Evolutionary conservation across 495 filamentous ascomycete genomes (phyloP).

Genomic region (Talaromyces nanjingensis): DNA sequence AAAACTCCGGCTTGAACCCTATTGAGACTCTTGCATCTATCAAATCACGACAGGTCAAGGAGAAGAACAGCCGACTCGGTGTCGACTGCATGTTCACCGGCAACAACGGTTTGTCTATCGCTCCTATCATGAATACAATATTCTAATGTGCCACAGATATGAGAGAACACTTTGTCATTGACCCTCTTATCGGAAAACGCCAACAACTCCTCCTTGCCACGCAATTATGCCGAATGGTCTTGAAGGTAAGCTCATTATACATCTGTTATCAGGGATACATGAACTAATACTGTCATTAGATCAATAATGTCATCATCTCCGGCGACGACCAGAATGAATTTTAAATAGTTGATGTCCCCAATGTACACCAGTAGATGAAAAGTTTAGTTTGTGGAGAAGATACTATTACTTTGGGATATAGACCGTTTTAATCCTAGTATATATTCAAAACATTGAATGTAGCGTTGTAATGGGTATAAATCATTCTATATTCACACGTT

Average conservation of each 20-base stretch:
- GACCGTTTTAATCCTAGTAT: neutral
- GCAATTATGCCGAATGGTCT: conserved; percentile 97
- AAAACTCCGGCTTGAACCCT: conserved; percentile 93
- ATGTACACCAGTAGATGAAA: conserved; percentile 44
- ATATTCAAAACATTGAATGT: neutral
- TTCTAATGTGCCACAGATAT: conserved; percentile 52
- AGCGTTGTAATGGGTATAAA: neutral
- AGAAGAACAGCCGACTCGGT: conserved; percentile 75
- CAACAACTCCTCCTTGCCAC: conserved; percentile 94
- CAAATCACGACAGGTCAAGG: conserved; percentile 92
- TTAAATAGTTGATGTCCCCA: conserved; percentile 37
- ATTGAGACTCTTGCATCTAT: conserved; percentile 92
- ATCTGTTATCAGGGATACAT: too few species aligned
- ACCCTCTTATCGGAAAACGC: conserved; percentile 94
- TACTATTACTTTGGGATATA: neutral
- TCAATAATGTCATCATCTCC: conserved; percentile 91
- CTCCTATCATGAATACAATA: neutral
- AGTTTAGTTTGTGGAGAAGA: neutral
- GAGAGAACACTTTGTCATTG: conserved; percentile 95
- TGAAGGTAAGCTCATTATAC: conserved; percentile 63
- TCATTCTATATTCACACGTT: neutral
- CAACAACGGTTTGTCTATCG: conserved; percentile 59
- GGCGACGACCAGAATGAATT: conserved; percentile 90
- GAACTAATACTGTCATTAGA: conserved; percentile 15
- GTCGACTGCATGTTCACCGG: conserved; percentile 97